A percentile compares a stretch with the other conserved stretches of the same genome.
These are phyloP conservation scores for Diplodia scrobiculata DNA, from an alignment of 2,329 filamentous ascomycete species.

Conservation along the genomic window DNA sequence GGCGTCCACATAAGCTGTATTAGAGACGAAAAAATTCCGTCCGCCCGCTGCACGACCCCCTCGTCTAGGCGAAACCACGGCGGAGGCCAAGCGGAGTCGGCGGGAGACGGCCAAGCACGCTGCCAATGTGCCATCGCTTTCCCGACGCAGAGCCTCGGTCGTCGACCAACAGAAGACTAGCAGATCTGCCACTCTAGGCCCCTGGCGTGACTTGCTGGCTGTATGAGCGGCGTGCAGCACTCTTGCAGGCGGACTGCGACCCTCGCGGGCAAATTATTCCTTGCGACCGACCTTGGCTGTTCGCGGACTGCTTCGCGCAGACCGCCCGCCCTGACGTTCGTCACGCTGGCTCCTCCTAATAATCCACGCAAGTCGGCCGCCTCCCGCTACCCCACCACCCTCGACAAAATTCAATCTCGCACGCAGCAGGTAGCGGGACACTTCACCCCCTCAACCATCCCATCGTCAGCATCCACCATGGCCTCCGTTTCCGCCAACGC, in stretches of 20 bases:
- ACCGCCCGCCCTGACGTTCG: slow-evolving; percentile 42
- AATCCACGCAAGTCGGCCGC: slow-evolving; percentile 38
- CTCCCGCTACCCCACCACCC: slow-evolving; percentile 44
- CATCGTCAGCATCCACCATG: slow-evolving; percentile 34
- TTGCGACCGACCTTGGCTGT: slow-evolving; percentile 31
- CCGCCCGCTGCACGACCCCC: slow-evolving; percentile 14
- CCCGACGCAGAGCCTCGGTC: slow-evolving; percentile 28
- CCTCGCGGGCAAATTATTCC: slow-evolving; percentile 28
- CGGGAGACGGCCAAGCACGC: background rate
- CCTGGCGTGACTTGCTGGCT: slow-evolving; percentile 19
- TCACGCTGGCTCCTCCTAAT: slow-evolving; percentile 45
- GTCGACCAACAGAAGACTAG: slow-evolving; percentile 9
- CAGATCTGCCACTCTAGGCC: slow-evolving; percentile 15
- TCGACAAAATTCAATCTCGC: slow-evolving; percentile 47
- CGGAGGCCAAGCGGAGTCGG: slow-evolving; percentile 9
- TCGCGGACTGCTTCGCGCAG: slow-evolving; percentile 41
- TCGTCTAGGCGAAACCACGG: slow-evolving; percentile 19
- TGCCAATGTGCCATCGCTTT: slow-evolving; percentile 8
- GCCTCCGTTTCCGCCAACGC: slow-evolving; percentile 55
- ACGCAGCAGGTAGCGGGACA: slow-evolving; percentile 46
- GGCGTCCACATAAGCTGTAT: slow-evolving; percentile 51
- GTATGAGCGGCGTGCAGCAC: slow-evolving; percentile 19
- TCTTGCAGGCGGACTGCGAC: slow-evolving; percentile 24
- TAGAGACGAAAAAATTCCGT: slow-evolving; percentile 36
- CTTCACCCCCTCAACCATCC: slow-evolving; percentile 37